phyloP scores from a whole-genome alignment of 2,329 filamentous ascomycete genomes.

The Penicillium oxalicum region DNA sequence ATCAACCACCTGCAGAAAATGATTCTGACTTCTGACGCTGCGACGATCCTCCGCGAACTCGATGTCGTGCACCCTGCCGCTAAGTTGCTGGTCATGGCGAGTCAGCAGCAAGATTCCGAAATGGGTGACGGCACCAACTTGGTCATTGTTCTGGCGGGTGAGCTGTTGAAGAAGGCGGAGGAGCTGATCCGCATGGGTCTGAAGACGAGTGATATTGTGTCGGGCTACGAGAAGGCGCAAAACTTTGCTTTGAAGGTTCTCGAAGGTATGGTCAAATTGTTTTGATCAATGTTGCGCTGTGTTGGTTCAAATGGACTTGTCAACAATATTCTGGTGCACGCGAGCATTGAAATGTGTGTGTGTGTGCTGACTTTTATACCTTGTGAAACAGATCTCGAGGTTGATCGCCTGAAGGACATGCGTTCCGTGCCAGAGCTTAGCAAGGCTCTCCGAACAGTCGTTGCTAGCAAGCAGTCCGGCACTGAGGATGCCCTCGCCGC shows the following conservation, averaged over 20 bases:
- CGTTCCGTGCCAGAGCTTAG: constrained; percentile 74
- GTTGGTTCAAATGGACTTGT: background rate
- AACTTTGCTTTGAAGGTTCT: constrained; percentile 77
- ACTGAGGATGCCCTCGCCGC: constrained; percentile 82
- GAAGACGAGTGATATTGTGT: constrained; percentile 96
- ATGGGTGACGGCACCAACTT: constrained; percentile 98
- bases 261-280: constrained; percentile 51
- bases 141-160: constrained; percentile 91
- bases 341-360: no score
- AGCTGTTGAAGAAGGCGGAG: constrained; percentile 94
- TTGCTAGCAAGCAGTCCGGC: constrained; percentile 94
- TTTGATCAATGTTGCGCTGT: background rate
- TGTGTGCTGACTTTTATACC: constrained; percentile 6
- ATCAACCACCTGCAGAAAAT: constrained; percentile 99
- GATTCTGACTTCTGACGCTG: constrained; percentile 96
- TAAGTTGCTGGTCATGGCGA: constrained; percentile 96
- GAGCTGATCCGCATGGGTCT: constrained; percentile 93
- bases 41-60: constrained; percentile 93
- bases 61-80: constrained; percentile 97
- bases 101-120: constrained; percentile 97
- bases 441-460: constrained; percentile 92
- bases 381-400: constrained; percentile 59
- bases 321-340: background rate
- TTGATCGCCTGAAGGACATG: constrained; percentile 85
- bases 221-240: constrained; percentile 92